phyloP scores from a whole-genome alignment of 1,284 basidiomycete genomes.

The Leccinum angustisporum region DNA sequence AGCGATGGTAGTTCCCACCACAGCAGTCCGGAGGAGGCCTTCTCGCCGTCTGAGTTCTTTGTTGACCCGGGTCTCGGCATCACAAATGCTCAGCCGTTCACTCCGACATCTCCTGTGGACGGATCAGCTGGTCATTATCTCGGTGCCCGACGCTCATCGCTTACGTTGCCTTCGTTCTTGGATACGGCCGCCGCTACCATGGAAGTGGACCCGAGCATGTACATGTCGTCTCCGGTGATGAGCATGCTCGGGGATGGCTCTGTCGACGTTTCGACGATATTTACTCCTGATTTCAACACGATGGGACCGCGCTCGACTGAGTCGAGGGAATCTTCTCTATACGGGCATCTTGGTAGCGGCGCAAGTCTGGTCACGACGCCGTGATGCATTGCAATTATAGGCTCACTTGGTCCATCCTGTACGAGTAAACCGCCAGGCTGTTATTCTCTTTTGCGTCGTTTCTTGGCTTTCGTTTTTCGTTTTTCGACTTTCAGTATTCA shows the following conservation, averaged over 20 bases:
- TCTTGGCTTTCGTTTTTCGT: conserved; percentile 9
- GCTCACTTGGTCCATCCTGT: conserved; percentile 13
- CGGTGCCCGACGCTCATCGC: conserved; percentile 24
- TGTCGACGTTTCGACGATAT: conserved; percentile 32
- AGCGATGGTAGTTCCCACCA: conserved; percentile 53
- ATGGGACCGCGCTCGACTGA: conserved; percentile 27
- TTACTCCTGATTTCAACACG: conserved; percentile 31
- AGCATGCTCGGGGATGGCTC: conserved; percentile 30
- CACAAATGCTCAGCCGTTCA: conserved; percentile 28
- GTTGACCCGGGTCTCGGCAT: conserved; percentile 35
- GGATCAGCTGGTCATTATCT: conserved; percentile 24
- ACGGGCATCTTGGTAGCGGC: conserved; percentile 24
- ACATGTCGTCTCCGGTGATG: conserved; percentile 35
- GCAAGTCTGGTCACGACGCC: conserved; percentile 30
- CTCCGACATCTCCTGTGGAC: conserved; percentile 17
- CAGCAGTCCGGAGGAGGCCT: conserved; percentile 65
- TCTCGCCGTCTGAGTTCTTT: conserved; percentile 64
- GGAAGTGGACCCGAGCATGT: conserved; percentile 34
- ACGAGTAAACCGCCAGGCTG: conserved; percentile 17
- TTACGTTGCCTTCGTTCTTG: conserved; percentile 22
- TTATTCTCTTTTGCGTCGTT: conserved; percentile 1
- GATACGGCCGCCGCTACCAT: conserved; percentile 27
- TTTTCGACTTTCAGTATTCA: conserved; percentile 3
- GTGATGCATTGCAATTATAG: conserved; percentile 15
- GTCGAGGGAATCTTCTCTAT: conserved; percentile 27